Evolutionary conservation across 139 green algal genomes (phyloP), one percentile per base, ranked within the genome.

Genomic region (Auxenochlorella pyrenoidosa): DNA sequence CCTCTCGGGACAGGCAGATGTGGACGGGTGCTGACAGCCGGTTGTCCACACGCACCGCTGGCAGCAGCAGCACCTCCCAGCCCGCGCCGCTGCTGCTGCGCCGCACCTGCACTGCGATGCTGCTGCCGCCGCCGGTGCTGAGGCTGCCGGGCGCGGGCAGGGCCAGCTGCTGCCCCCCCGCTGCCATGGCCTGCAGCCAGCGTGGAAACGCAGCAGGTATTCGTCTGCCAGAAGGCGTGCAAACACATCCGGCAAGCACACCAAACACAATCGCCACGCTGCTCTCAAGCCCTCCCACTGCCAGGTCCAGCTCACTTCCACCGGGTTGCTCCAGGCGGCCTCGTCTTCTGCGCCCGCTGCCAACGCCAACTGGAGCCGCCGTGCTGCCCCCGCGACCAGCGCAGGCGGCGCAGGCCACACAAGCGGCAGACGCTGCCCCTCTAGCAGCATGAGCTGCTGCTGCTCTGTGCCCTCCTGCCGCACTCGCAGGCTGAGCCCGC

Each of bases 381-480:
- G 79, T 26, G 28, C 32, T 5, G 86, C 86, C 30, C 71, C 80
- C 0, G 79, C 71, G 6, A 86, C 54, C 79, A 90, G 71, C 58
- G 59, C 51, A 0, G 86, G 86, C 72, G 86, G 86, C 1, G 54
- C 34, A 5, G 72, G 47, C 86, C 86, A 90, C n/a, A 71, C 24
- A 54, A 76, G 44, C 12, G 54, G 77, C 59, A 88, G 43, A 0
- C 32, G 28, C 83, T 87, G 65, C 21, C 68, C 87, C 15, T 75
- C 59, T 22, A 63, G 54, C 43, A 85, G 47, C 75, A 75, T 28
- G 51, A 86, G 65, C 1, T 54, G 40, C 1, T 41, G 40, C 1
- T 63, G 44, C 5, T n/a, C 10, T 24, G 54, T 73, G 43, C 87
- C 79, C 16, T 83, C 41, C 82, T 93, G 90, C 41, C 85, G 36